Conservation (phyloP, 495 filamentous ascomycete genomes). For the Physcia stellaris region DNA sequence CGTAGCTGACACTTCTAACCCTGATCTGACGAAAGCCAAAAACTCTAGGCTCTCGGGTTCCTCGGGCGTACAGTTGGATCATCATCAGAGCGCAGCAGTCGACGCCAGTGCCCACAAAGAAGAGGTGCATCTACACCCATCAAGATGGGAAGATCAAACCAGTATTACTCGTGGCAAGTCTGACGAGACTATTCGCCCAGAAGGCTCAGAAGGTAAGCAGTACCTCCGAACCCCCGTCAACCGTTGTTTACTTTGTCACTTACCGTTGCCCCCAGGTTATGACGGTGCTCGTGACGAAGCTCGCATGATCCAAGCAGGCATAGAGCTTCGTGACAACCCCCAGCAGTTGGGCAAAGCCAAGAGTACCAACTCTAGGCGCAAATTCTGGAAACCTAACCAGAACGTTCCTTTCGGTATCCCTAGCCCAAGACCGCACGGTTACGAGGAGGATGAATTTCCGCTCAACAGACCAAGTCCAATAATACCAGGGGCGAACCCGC, state of each 20-base stretch:
- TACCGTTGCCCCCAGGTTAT: not conserved
- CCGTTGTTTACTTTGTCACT: too few relatives aligned
- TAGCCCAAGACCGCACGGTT: conserved; percentile 28
- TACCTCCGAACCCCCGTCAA: not conserved
- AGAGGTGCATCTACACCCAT: not conserved
- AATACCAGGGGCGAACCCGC: conserved; percentile 8
- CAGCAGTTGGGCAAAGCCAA: conserved; percentile 3
- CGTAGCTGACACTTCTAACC: not conserved
- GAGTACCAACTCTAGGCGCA: conserved; percentile 21
- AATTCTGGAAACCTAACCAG: conserved; percentile 29
- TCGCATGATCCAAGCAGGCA: not conserved
- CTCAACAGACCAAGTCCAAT: conserved; percentile 14
- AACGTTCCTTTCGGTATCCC: conserved; percentile 18
- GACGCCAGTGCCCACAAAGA: not conserved
- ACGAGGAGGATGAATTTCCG: conserved; percentile 31
- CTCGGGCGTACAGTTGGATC: not conserved
- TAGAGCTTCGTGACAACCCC: conserved; percentile 1
- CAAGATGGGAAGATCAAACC: not conserved
- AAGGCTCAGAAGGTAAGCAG: not conserved
- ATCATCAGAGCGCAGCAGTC: not conserved
- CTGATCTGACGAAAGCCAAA: not conserved
- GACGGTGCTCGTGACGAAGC: not conserved
- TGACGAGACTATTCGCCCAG: not conserved
- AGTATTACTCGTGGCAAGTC: not conserved
- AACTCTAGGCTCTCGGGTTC: not conserved